Base-by-base conservation (phyloP, 192 early-diverging fungal species). In the Podila epigama region DNA sequence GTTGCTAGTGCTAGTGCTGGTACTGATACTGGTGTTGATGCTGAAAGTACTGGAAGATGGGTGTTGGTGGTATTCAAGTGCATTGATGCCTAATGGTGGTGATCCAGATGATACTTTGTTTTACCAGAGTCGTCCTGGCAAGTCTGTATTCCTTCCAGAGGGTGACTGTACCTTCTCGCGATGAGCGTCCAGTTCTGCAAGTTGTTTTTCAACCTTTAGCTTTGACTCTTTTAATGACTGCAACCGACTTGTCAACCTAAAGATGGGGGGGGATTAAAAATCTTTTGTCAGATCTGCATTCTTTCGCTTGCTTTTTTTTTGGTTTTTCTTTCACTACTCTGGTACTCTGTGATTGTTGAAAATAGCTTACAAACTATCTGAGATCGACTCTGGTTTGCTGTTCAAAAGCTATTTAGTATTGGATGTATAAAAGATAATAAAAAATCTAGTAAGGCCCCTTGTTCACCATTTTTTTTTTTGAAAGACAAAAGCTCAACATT, bases 101-200 rank as follows among this genome's bases (percentile, higher is more conserved):
- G n/a, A n/a, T n/a, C 0, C n/a, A 4, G 12, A 2, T 48, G 1
- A 4, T 42, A n/a, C 15, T 0, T 6, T 1, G n/a, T 8, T 34
- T 34, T 37, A 75, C 71, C 71, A 75, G 20, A 75, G 34, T 20
- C 42, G 42, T 39, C 71, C 71, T 11, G 71, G 71, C 10, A 75
- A 32, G 39, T 75, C 35, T 1, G 71, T 75, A 20, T 75, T 28
- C 1, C 58, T 51, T 15, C 71, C 65, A 1, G 22, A 27, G 16
- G 55, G 44, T 3, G 33, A 20, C n/a, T 36, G 42, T 0, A 75
- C 35, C 33, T 75, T 75, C 25, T 66, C 53, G 3, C 65, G 63
- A 51, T 75, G 71, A 5, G 58, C 40, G 15, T 75, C 71, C 35
- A 75, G 25, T 32, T 75, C 71, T 40, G 13, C 20, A 20, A 75